Conservation (phyloP, 805 yeast genomes). For the Priceomyces melissophilus region DNA sequence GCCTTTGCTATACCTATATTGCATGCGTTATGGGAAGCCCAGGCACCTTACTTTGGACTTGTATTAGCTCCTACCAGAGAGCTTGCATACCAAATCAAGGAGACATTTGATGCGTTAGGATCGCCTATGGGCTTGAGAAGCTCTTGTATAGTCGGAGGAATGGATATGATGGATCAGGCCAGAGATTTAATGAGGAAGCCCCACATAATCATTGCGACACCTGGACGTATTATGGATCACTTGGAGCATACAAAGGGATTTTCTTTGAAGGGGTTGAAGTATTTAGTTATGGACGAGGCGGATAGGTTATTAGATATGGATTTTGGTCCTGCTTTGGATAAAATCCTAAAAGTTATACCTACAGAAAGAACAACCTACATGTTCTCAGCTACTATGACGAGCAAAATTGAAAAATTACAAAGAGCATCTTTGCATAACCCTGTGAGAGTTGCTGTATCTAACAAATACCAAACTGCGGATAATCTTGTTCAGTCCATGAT, state of each 20-base stretch:
- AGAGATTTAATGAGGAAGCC: constrained; percentile 92
- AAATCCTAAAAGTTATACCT: constrained; percentile 81
- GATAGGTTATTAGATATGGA: constrained; percentile 94
- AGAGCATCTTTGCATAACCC: constrained; percentile 88
- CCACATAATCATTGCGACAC: constrained; percentile 92
- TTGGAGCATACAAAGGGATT: constrained; percentile 90
- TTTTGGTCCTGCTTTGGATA: constrained; percentile 91
- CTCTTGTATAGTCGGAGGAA: constrained; percentile 91
- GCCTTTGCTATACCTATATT: constrained; percentile 96
- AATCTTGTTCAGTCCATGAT: constrained; percentile 85
- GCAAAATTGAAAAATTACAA: constrained; percentile 90
- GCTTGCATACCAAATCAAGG: constrained; percentile 83
- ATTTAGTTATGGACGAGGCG: constrained; percentile 93
- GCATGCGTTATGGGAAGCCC: constrained; percentile 86
- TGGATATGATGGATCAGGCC: constrained; percentile 98
- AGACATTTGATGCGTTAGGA: constrained; percentile 93
- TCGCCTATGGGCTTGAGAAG: constrained; percentile 87
- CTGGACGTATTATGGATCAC: constrained; percentile 92
- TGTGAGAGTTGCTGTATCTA: constrained; percentile 84
- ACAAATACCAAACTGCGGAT: constrained; percentile 88
- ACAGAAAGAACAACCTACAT: constrained; percentile 77
- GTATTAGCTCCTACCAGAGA: constrained; percentile 87
- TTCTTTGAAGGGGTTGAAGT: constrained; percentile 71
- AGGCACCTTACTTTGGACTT: constrained; percentile 82
- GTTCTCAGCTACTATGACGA: constrained; percentile 96